Percentiles rank a stretch among this genome's conserved stretches.
Evolutionary conservation across 1,284 basidiomycete genomes (phyloP).

Genomic region (Tremellales sp.): DNA sequence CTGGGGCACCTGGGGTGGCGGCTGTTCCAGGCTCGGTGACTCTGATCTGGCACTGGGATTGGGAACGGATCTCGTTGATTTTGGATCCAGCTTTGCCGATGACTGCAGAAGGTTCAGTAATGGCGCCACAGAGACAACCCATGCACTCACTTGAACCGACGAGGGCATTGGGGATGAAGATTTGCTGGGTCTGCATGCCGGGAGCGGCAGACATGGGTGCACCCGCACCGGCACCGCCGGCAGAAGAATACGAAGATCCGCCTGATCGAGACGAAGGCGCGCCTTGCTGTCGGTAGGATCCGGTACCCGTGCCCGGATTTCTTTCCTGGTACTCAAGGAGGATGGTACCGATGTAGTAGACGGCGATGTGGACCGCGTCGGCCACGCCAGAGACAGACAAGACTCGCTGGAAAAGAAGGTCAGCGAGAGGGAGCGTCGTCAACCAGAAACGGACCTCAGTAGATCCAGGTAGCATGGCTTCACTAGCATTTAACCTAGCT

Average conservation of each 20-base stretch:
- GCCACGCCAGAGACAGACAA: slow-evolving; percentile 97
- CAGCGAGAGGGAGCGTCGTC: neutral
- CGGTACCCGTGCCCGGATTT: slow-evolving; percentile 34
- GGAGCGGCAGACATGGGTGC: slow-evolving; percentile 31
- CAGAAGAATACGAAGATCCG: slow-evolving; percentile 4
- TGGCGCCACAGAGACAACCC: neutral
- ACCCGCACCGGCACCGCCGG: slow-evolving; percentile 15
- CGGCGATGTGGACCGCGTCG: slow-evolving; percentile 99
- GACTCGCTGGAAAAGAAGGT: slow-evolving; percentile 66
- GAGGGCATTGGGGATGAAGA: slow-evolving; percentile 96
- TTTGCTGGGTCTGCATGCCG: slow-evolving; percentile 84
- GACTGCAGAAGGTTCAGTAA: slow-evolving; percentile 48
- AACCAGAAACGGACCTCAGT: slow-evolving; percentile 71
- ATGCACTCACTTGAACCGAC: slow-evolving; percentile 74
- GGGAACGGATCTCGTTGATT: slow-evolving; percentile 95
- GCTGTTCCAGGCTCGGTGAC: slow-evolving; percentile 91
- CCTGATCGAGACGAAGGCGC: slow-evolving; percentile 11
- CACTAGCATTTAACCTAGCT: slow-evolving; percentile 90
- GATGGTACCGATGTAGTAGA: slow-evolving; percentile 97
- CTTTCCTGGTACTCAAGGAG: slow-evolving; percentile 92
- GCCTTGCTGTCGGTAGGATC: slow-evolving; percentile 43
- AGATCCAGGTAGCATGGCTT: slow-evolving; percentile 97
- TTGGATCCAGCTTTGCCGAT: slow-evolving; percentile 98
- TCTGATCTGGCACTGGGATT: slow-evolving; percentile 93
- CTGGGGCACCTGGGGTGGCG: slow-evolving; percentile 47